Percentiles rank a stretch among this genome's conserved stretches.
phyloP scores from a whole-genome alignment of 345 rosid species.

The Lepidium aucheri region DNA sequence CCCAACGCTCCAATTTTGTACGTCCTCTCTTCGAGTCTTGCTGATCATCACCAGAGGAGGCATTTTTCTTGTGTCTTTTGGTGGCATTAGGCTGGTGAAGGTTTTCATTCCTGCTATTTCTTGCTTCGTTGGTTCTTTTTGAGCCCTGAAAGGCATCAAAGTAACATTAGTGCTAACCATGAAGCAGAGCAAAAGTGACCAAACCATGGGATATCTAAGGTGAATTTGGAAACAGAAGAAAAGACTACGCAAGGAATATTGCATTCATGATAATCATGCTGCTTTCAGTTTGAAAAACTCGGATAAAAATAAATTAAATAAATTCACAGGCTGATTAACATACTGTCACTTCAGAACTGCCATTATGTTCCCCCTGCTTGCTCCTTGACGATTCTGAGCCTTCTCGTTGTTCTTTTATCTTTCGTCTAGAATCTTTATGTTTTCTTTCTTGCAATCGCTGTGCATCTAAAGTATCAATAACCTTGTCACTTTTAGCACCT shows the following conservation, averaged over 20 bases:
- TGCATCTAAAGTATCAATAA: conserved; percentile 45
- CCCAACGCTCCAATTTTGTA: conserved; percentile 89
- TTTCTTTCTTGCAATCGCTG: conserved; percentile 55
- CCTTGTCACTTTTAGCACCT: conserved; percentile 45
- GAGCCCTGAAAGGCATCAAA: conserved; percentile 45
- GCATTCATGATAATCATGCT: conserved; percentile 28
- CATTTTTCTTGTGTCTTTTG: conserved; percentile 51
- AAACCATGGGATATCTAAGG: conserved; percentile 1
- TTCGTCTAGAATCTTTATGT: conserved; percentile 59
- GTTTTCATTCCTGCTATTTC: conserved; percentile 33
- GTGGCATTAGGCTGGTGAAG: conserved; percentile 37
- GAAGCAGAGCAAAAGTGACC: conserved; percentile 4
- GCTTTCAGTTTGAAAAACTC: conserved; percentile 15
- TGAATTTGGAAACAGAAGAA: conserved; percentile 9
- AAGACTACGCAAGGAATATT: conserved; percentile 1
- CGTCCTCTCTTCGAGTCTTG: conserved; percentile 76
- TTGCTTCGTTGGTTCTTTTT: conserved; percentile 39
- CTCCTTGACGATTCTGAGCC: conserved; percentile 44
- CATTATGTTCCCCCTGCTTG: conserved; percentile 63
- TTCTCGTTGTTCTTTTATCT: conserved; percentile 64
- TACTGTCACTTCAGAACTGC: conserved; percentile 62
- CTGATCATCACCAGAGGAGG: conserved; percentile 72
- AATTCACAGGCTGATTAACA: conserved; percentile 25
- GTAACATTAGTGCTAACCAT: conserved; percentile 7
- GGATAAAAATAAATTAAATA: neutral